Evolutionary conservation across 768 basidiomycete species (phyloP).

Genomic region (Gloeopeniophorella convolvens): DNA sequence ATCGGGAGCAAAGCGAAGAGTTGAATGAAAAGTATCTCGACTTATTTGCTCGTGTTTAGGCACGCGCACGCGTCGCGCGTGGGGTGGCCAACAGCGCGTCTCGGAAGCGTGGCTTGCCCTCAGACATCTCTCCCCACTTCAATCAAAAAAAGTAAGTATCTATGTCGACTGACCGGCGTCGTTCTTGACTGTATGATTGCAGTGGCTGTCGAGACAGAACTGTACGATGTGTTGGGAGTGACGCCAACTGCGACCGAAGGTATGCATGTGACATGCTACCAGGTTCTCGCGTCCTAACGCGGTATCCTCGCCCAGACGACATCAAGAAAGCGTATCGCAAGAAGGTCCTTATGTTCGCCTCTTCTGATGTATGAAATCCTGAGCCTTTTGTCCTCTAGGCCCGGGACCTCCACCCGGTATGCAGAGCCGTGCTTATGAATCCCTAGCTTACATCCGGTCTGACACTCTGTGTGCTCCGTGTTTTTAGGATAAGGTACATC

Average conservation of each 20-base stretch:
- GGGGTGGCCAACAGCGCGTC: too few species aligned
- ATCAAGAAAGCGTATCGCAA: conserved; percentile 93
- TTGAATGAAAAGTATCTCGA: too few species aligned
- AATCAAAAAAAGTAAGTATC: neutral
- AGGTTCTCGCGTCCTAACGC: conserved; percentile 18
- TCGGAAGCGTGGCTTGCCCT: neutral
- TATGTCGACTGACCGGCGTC: neutral
- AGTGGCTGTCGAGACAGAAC: conserved; percentile 73
- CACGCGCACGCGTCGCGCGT: neutral
- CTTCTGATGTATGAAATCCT: conserved; percentile 21
- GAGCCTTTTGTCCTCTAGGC: conserved; percentile 43
- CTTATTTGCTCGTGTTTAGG: conserved; percentile 12
- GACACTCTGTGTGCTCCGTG: conserved; percentile 16
- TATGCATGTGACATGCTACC: conserved; percentile 28
- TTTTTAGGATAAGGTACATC: conserved; percentile 59
- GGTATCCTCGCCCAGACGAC: conserved; percentile 44
- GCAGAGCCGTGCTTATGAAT: conserved; percentile 24
- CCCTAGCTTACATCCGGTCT: conserved; percentile 9
- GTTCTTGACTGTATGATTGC: neutral
- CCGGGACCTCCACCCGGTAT: conserved; percentile 81
- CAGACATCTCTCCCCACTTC: neutral
- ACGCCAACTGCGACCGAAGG: conserved; percentile 64
- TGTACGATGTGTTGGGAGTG: conserved; percentile 85
- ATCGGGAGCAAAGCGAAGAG: too few species aligned
- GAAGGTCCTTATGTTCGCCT: conserved; percentile 51